Evolutionary conservation across 2,329 filamentous ascomycete species (phyloP).

Genomic region (Rhinocladiella similis): DNA sequence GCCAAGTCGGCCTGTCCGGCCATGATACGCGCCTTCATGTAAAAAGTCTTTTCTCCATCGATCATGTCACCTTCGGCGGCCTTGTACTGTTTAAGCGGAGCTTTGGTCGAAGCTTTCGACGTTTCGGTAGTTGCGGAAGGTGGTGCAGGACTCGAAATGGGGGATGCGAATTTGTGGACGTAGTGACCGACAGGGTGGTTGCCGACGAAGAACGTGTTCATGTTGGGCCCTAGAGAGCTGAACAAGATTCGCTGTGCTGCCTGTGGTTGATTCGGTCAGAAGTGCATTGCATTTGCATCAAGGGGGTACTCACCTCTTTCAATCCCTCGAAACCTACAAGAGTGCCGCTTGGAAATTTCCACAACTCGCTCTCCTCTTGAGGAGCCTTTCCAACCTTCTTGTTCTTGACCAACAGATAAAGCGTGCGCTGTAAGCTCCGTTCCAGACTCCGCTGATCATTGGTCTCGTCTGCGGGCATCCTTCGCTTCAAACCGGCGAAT

Average conservation of each 20-base stretch:
- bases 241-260: slow-evolving; percentile 77
- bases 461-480: slow-evolving; percentile 75
- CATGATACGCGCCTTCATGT: slow-evolving; percentile 95
- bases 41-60: slow-evolving; percentile 82
- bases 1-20: slow-evolving; percentile 86
- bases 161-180: slow-evolving; percentile 55
- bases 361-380: slow-evolving; percentile 46
- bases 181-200: slow-evolving; percentile 84
- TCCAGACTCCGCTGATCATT: slow-evolving; percentile 78
- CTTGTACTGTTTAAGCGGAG: slow-evolving; percentile 13
- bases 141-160: slow-evolving; percentile 39
- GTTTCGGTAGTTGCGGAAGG: slow-evolving; percentile 36
- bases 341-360: slow-evolving; percentile 78
- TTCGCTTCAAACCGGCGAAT: slow-evolving; percentile 59
- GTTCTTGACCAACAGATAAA: slow-evolving; percentile 81
- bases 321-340: slow-evolving; percentile 79
- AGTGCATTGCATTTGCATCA: neutral
- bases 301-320: slow-evolving; percentile 68
- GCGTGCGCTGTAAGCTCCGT: slow-evolving; percentile 72
- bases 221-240: slow-evolving; percentile 80
- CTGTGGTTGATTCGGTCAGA: slow-evolving; percentile 48
- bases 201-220: slow-evolving; percentile 98
- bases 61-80: slow-evolving; percentile 36
- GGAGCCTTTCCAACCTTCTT: slow-evolving; percentile 37
- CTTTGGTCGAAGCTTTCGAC: slow-evolving; percentile 7